Conservation (phyloP, 2,329 filamentous ascomycete species). For the Mycocentrospora acerina region DNA sequence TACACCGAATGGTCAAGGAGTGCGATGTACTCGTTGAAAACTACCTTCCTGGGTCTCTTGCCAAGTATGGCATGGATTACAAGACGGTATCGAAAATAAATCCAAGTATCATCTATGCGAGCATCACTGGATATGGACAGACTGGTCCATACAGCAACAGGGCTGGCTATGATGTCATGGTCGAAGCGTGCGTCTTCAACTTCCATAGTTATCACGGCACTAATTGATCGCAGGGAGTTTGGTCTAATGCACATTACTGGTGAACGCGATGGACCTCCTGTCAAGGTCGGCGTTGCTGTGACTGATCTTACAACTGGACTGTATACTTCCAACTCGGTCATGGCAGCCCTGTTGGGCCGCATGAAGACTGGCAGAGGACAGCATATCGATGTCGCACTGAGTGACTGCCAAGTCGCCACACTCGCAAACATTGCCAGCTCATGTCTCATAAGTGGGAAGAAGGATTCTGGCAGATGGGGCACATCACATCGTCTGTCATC, state of each 20-base stretch:
- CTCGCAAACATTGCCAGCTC: slow-evolving; percentile 95
- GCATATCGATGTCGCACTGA: slow-evolving; percentile 87
- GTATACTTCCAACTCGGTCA: slow-evolving; percentile 92
- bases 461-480: slow-evolving; percentile 88
- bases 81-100: slow-evolving; percentile 78
- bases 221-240: slow-evolving; percentile 63
- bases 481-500: slow-evolving; percentile 80
- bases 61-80: slow-evolving; percentile 91
- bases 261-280: slow-evolving; percentile 80
- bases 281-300: slow-evolving; percentile 96
- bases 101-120: slow-evolving; percentile 85
- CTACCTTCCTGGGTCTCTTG: slow-evolving; percentile 84
- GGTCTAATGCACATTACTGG: slow-evolving; percentile 99
- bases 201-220: not conserved
- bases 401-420: slow-evolving; percentile 93
- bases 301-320: slow-evolving; percentile 94
- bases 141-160: slow-evolving; percentile 85
- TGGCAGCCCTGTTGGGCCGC: slow-evolving; percentile 84
- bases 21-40: slow-evolving; percentile 97
- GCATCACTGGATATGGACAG: slow-evolving; percentile 95
- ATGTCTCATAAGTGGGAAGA: slow-evolving; percentile 81
- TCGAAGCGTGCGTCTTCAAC: slow-evolving; percentile 66
- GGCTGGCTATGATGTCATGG: slow-evolving; percentile 98
- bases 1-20: slow-evolving; percentile 79
- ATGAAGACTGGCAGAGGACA: slow-evolving; percentile 77